Evolutionary conservation across 345 rosid species (phyloP).

Genomic region (Salix purpurea): DNA sequence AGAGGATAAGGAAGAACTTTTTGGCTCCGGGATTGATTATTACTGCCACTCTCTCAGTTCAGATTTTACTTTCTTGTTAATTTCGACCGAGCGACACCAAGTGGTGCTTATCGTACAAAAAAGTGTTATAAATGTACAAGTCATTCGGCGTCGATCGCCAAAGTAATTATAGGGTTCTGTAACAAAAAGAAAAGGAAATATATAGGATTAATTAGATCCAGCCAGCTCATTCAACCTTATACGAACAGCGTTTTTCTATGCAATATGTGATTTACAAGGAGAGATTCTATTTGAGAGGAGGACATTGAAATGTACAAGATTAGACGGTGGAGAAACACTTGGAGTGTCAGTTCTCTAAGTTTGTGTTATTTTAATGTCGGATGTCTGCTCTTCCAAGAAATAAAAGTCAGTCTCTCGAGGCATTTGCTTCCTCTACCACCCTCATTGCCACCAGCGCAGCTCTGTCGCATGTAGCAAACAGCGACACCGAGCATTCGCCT

Average conservation of each 20-base stretch:
- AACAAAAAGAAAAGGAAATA: background rate
- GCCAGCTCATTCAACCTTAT: background rate
- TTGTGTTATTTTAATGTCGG: background rate
- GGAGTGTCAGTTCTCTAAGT: background rate
- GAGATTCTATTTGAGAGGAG: background rate
- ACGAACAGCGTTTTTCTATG: background rate
- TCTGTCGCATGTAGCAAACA: constrained; percentile 19
- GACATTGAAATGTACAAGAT: background rate
- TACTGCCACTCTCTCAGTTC: background rate
- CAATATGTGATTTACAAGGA: background rate
- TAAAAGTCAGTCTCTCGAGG: constrained; percentile 31
- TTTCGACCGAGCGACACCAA: too few relatives aligned
- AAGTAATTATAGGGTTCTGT: background rate
- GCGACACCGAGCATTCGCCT: constrained; percentile 42
- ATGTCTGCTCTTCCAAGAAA: constrained; percentile 34
- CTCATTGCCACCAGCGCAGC: constrained; percentile 15
- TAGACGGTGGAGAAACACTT: background rate
- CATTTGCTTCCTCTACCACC: constrained; percentile 37
- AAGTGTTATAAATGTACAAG: background rate
- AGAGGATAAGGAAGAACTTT: too few relatives aligned
- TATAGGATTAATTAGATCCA: too few relatives aligned
- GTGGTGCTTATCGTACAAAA: too few relatives aligned
- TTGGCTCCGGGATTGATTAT: background rate
- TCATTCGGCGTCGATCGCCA: background rate
- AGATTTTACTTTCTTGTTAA: background rate